Percentiles rank a stretch among this genome's conserved stretches.
phyloP scores from a whole-genome alignment of 2,329 filamentous ascomycete species.

The Clonostachys sp. region DNA sequence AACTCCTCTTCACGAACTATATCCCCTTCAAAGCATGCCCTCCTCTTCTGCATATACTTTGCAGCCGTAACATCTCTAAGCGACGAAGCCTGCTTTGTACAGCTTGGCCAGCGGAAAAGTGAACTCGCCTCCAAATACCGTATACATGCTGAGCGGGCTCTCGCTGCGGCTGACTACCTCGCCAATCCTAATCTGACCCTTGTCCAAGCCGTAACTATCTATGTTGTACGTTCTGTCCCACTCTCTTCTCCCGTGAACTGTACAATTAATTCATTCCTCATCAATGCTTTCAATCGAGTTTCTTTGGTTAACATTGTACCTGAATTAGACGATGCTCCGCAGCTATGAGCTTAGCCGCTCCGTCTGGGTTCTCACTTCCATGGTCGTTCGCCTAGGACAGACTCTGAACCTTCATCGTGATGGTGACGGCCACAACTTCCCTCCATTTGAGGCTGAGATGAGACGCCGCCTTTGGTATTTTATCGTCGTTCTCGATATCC shows the following conservation, averaged over 20 bases:
- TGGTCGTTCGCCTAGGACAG: conserved; percentile 37
- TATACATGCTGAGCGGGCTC: conserved; percentile 26
- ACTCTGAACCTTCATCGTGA: conserved; percentile 36
- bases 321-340: conserved; percentile 26
- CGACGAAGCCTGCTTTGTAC: conserved; percentile 18
- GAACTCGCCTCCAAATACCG: conserved; percentile 23
- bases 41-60: conserved; percentile 38
- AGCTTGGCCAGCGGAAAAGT: conserved; percentile 25
- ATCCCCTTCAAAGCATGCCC: conserved; percentile 18
- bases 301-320: not conserved
- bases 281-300: not conserved
- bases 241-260: not conserved
- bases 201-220: conserved; percentile 34
- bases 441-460: conserved; percentile 53
- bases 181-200: conserved; percentile 29
- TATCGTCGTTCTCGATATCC: conserved; percentile 55
- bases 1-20: conserved; percentile 9
- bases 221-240: conserved; percentile 18
- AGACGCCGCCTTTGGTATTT: conserved; percentile 59
- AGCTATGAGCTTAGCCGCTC: conserved; percentile 26
- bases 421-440: conserved; percentile 23
- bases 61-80: conserved; percentile 27
- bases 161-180: conserved; percentile 36
- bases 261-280: not conserved
- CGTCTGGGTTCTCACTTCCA: conserved; percentile 33